Conservation (phyloP, 179 eudicot species). For the Carnegiea gigantea region DNA sequence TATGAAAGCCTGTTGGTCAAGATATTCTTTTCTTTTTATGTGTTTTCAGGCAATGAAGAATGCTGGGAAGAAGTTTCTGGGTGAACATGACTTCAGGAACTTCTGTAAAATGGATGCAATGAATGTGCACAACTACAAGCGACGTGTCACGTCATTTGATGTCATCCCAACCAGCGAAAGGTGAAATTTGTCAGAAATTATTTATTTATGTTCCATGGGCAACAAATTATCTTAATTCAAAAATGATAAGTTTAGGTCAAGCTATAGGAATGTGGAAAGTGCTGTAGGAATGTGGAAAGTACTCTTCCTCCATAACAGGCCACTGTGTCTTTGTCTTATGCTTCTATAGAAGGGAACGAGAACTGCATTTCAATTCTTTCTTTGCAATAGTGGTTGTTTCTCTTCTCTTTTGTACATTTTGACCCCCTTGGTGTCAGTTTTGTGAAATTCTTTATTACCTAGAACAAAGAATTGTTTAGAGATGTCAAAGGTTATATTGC, state of each 20-base stretch:
- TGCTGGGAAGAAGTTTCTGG: constrained; percentile 76
- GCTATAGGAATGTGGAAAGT: not conserved
- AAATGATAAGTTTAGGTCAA: not conserved
- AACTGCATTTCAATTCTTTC: not conserved
- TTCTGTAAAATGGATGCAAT: constrained; percentile 98
- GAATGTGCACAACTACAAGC: constrained; percentile 78
- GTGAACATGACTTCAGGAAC: constrained; percentile 95
- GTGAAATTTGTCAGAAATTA: constrained; percentile 31
- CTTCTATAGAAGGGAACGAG: not conserved
- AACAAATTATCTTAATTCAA: not conserved
- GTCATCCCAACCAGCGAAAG: constrained; percentile 62
- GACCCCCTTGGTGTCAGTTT: not conserved
- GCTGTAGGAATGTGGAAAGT: not conserved
- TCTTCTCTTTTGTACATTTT: not conserved
- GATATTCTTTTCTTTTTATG: not conserved
- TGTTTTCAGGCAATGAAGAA: constrained; percentile 72
- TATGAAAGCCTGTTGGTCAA: not conserved
- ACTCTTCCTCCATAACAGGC: not conserved
- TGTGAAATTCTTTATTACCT: no score
- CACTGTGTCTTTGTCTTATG: not conserved
- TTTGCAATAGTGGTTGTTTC: not conserved
- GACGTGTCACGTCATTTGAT: constrained; percentile 55
- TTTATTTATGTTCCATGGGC: not conserved
- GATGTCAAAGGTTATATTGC: not conserved
- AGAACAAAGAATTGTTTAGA: not conserved